Conservation (phyloP, 148 eudicot genomes). For the Heliosperma pusillum region DNA sequence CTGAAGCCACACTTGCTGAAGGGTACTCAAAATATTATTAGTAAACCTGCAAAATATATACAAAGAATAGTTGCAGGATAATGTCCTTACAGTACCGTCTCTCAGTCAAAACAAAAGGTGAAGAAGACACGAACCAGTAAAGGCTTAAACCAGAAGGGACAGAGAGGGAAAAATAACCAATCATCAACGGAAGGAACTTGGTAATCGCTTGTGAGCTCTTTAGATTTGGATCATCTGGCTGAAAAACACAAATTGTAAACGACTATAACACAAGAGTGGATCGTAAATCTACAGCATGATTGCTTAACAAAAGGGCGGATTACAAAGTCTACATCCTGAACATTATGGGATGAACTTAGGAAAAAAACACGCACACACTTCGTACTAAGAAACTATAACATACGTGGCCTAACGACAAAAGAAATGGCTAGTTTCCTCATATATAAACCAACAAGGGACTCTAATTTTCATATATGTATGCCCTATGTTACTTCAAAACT, state of each 20-base stretch:
- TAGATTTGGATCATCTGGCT: slow-evolving; percentile 68
- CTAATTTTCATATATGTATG: no score
- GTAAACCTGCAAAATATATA: slow-evolving; percentile 59
- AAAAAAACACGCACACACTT: neutral
- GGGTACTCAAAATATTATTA: slow-evolving; percentile 86
- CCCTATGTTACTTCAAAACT: no score
- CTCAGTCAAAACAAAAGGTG: neutral
- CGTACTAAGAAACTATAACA: neutral
- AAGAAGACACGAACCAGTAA: slow-evolving; percentile 59
- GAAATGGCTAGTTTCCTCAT: neutral
- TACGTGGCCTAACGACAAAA: neutral
- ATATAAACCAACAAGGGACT: neutral
- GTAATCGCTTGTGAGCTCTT: slow-evolving; percentile 82
- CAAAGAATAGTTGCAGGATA: slow-evolving; percentile 9
- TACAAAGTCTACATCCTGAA: no score
- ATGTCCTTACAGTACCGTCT: neutral
- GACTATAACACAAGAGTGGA: neutral
- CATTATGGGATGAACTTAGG: neutral
- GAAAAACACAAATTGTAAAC: slow-evolving; percentile 12
- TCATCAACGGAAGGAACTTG: slow-evolving; percentile 77
- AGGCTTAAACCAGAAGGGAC: slow-evolving; percentile 97
- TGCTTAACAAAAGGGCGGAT: neutral
- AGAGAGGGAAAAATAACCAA: slow-evolving; percentile 92
- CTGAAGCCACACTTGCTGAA: slow-evolving; percentile 91
- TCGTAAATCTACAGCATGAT: neutral